A percentile compares a stretch with the other conserved stretches of the same genome.
phyloP scores from a whole-genome alignment of 768 basidiomycete genomes.

The Tulasnella sp. region DNA sequence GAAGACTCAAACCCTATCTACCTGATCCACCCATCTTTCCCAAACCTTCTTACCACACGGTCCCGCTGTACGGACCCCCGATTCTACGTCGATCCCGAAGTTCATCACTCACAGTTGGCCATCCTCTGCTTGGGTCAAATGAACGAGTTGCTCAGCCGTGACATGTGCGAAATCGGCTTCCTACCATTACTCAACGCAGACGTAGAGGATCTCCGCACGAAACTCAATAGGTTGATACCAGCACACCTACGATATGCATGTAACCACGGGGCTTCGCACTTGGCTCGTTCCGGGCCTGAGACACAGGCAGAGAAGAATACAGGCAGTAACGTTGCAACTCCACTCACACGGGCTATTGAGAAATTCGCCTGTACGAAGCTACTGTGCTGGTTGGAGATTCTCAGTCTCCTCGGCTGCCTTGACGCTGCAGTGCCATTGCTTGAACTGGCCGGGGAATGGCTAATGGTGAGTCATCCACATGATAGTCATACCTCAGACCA shows the following conservation, averaged over 20 bases:
- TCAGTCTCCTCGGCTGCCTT: background rate
- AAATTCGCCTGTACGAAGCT: conserved; percentile 1
- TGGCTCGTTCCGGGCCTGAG: background rate
- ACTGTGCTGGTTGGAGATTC: conserved; percentile 1
- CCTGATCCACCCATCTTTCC: conserved; percentile 14
- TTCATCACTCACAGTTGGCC: background rate
- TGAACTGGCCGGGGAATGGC: background rate
- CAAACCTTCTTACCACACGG: conserved; percentile 4
- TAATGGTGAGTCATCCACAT: background rate
- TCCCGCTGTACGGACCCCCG: background rate
- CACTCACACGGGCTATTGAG: background rate
- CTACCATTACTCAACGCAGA: conserved; percentile 2
- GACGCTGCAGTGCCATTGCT: background rate
- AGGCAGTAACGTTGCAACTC: background rate
- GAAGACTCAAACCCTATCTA: background rate
- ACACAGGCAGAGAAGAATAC: no score
- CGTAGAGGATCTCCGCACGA: background rate
- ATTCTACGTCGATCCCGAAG: background rate
- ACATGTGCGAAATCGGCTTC: background rate
- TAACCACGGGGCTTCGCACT: background rate
- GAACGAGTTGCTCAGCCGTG: background rate
- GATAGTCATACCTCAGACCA: no score
- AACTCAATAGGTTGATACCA: background rate
- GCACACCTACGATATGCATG: background rate
- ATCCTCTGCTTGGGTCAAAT: background rate